Evolutionary conservation across 2,329 filamentous ascomycete species (phyloP).

Genomic region (Pseudogymnoascus sp.): DNA sequence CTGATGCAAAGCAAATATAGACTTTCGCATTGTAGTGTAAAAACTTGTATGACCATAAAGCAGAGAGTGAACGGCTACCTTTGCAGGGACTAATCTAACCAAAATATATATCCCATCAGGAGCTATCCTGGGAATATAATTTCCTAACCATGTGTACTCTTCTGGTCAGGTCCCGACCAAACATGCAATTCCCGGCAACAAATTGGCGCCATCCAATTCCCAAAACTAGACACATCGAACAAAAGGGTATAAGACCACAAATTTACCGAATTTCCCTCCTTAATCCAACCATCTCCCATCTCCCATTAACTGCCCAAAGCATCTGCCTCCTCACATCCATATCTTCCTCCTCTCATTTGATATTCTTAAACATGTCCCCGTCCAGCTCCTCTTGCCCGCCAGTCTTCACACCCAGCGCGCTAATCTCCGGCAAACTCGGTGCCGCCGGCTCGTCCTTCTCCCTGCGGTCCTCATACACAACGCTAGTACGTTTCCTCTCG

Average conservation of each 20-base stretch:
- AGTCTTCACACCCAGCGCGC: constrained; percentile 25
- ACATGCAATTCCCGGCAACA: not conserved
- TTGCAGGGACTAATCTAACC: not conserved
- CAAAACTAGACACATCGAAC: constrained; percentile 8
- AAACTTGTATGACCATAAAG: constrained; percentile 7
- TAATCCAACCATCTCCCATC: not conserved
- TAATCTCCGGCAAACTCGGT: constrained; percentile 28
- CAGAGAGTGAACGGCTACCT: not conserved
- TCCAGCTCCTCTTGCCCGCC: constrained; percentile 26
- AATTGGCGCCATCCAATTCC: constrained; percentile 10
- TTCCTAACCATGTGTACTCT: not conserved
- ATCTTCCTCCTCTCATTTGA: constrained; percentile 20
- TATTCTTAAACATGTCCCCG: constrained; percentile 30
- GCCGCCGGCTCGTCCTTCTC: constrained; percentile 23
- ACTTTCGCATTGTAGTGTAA: constrained; percentile 1
- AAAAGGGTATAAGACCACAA: constrained; percentile 9
- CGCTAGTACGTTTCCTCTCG: constrained; percentile 20
- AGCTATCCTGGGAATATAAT: not conserved
- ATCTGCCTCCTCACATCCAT: not conserved
- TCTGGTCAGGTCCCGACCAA: not conserved
- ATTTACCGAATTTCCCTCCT: constrained; percentile 5
- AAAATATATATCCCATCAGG: not conserved
- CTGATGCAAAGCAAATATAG: constrained; percentile 17
- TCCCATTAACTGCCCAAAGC: not conserved
- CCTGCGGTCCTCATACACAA: constrained; percentile 20